Evolutionary conservation across 768 basidiomycete genomes (phyloP), one percentile per base, ranked within the genome.

Genomic region (Cystofilobasidium bisporidii): DNA sequence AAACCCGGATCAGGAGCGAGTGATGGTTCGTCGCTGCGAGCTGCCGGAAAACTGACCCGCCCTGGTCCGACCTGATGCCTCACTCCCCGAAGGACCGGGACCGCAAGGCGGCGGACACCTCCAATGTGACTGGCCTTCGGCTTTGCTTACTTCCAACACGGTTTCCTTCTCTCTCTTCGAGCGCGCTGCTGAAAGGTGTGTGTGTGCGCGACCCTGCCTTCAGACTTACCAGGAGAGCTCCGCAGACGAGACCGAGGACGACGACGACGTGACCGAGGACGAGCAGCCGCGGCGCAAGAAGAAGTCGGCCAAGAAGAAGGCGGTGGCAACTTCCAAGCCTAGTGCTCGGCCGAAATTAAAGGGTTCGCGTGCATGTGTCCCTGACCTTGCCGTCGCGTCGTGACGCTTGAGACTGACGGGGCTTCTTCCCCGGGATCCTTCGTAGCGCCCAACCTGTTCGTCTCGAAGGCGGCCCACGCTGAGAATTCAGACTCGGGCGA

Each of bases 401-500:
- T 40, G 15, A 36, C 20, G 36, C 17, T 43, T 62, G 43, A n/a
- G 50, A n/a, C 45, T 65, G 38, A 57, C 43, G 24, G 48, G 9
- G 20, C 12, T 38, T 33, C 11, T 9, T 59, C 15, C 18, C 3
- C 22, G 28, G 5, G 20, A 28, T 6, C 24, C 4, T 24, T 22
- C 38, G 22, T 36, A 73, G 70, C 74, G 15, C 36, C 69, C 17
- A 70, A 65, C 9, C 26, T 71, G 43, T 76, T 75, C 63, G 74
- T 74, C 3, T 64, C 71, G 14, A 70, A 72, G 18, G 43, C 70
- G 33, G 28, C 64, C 0, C 33, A 36, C 8, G 71, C 70, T 12
- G 40, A 65, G 17, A 71, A 71, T 8, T 68, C 60, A 9, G 73
- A 72, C 20, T 74, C 74, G 20, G 75, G 74, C 58, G 76, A 75